These are phyloP conservation scores for Starmerella apis DNA, from an alignment of 805 yeast species.

Conservation along the genomic window DNA sequence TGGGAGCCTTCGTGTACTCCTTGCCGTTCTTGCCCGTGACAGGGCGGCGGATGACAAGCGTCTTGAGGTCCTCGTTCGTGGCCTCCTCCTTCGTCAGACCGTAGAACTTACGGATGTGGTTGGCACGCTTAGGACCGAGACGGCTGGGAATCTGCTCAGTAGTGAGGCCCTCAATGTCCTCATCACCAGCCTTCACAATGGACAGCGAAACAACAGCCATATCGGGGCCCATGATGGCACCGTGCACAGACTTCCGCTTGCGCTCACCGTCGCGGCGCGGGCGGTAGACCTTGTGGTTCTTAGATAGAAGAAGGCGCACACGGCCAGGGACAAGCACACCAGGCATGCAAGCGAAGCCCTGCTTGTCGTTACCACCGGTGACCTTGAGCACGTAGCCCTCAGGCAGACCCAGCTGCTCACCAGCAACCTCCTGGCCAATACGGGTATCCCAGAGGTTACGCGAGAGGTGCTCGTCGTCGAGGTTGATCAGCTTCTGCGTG, in stretches of 20 bases:
- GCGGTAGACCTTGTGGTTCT: constrained; percentile 98
- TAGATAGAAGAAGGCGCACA: constrained; percentile 87
- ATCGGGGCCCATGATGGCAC: constrained; percentile 96
- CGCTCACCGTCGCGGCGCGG: constrained; percentile 99
- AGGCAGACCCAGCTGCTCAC: constrained; percentile 96
- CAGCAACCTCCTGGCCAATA: constrained; percentile 99
- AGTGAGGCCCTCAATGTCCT: constrained; percentile 91
- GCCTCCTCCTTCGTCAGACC: constrained; percentile 86
- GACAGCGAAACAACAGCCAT: constrained; percentile 89
- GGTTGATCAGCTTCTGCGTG: constrained; percentile 94
- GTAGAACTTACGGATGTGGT: constrained; percentile 99
- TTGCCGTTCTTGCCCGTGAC: constrained; percentile 88
- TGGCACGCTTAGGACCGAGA: constrained; percentile 99
- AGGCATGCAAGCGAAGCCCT: constrained; percentile 99
- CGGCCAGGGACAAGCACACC: constrained; percentile 99
- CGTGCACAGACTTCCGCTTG: constrained; percentile 99
- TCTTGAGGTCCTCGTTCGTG: constrained; percentile 50
- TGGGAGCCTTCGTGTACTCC: constrained; percentile 99
- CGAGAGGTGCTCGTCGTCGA: constrained; percentile 98
- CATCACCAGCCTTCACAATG: constrained; percentile 94
- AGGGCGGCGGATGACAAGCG: constrained; percentile 96
- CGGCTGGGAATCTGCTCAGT: constrained; percentile 94
- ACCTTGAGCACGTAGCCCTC: constrained; percentile 98
- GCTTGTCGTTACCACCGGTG: constrained; percentile 99
- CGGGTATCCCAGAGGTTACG: constrained; percentile 98